Evolutionary conservation across 345 rosid species (phyloP).

Genomic region (Arabidopsis arenosa): DNA sequence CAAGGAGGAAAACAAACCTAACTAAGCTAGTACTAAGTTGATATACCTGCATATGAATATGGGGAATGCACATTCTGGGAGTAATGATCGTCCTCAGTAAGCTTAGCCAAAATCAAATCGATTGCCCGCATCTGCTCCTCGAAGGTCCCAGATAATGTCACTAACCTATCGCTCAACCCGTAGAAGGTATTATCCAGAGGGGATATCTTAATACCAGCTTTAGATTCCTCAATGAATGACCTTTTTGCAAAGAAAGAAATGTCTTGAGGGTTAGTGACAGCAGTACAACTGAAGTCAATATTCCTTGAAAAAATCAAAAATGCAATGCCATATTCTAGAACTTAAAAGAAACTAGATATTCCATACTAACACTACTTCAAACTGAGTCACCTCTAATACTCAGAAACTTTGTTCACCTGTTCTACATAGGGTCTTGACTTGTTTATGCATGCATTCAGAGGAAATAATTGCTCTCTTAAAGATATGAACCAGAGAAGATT

Average conservation of each 20-base stretch:
- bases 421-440: not conserved
- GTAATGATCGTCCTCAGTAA: constrained; percentile 86
- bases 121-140: constrained; percentile 94
- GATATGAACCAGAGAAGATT: not conserved
- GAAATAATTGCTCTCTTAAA: not conserved
- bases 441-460: constrained; percentile 21
- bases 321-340: constrained; percentile 10
- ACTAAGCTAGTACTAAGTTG: constrained; percentile 34
- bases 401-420: constrained; percentile 4
- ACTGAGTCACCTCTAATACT: constrained; percentile 4
- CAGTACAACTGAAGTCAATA: constrained; percentile 19
- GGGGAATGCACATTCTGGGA: constrained; percentile 81
- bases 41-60: constrained; percentile 87
- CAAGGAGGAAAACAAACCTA: constrained; percentile 14
- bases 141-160: constrained; percentile 80
- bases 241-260: constrained; percentile 47
- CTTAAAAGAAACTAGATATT: constrained; percentile 1
- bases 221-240: constrained; percentile 96
- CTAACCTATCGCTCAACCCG: constrained; percentile 94
- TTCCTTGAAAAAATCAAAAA: constrained; percentile 3
- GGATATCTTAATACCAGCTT: constrained; percentile 94
- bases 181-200: constrained; percentile 84
- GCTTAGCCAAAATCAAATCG: constrained; percentile 84
- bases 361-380: constrained; percentile 12
- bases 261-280: not conserved